Base-by-base conservation (phyloP, 2,329 filamentous ascomycete species). In the Aspergillus tanneri region DNA sequence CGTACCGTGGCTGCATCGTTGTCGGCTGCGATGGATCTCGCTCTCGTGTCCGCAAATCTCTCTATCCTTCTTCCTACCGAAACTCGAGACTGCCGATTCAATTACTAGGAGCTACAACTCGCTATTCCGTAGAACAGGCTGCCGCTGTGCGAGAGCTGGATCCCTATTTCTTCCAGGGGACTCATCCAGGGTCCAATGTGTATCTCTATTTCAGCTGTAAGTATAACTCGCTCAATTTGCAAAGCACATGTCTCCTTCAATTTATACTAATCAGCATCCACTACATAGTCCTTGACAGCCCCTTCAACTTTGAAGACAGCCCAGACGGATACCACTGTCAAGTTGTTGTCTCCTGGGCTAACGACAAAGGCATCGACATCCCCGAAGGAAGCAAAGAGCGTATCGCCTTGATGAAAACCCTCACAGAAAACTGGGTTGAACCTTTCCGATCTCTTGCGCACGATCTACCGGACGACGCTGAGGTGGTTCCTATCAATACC, bases 131-230 rank as follows among this genome's bases (percentile, higher is more conserved):
- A 0, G 65, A 71, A 12, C 63, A 78, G 30, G 69, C 77, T 14
- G 60, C 63, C 1, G 70, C 72, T 0, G 66, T 80, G 2, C 66
- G 68, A 5, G 65, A 65, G 1, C 69, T 81, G 0, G 80, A 83
- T 44, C 75, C 79, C 0, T 79, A 75, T 34, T 79, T 82, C 41
- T 70, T 82, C 16, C 79, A 82, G 42, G 79, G 79, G 0, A 72
- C 73, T 0, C 72, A 81, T 28, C 78, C 80, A 0, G 62, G 69
- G 21, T 76, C 78, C 3, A 71, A 78, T 34, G 71, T 72, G 0
- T 83, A 77, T 57, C 59, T 80, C 14, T 83, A 77, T 56, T 75
- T 81, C 47, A 79, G 77, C 43, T 65, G 76, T 78, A 55, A 48
- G 72, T 59, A 16, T 3, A 4, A 2, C n/a, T 5, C 19, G 4